Base-by-base conservation (phyloP, 192 early-diverging fungal genomes). In the Backusella sp. region DNA sequence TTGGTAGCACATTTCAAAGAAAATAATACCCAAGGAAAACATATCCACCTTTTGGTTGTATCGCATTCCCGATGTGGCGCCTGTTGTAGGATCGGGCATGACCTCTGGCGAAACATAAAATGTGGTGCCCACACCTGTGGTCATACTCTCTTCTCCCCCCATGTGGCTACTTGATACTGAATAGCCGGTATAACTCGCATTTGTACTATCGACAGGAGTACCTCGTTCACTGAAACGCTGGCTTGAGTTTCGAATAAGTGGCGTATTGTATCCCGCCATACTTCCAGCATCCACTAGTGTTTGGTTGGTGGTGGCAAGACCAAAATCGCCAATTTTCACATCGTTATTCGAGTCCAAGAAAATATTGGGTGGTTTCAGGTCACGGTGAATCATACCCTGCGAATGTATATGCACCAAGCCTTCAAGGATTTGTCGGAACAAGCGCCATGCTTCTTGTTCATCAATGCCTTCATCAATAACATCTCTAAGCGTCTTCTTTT, bases 381-480 rank as follows among this genome's bases (percentile, higher is more conserved):
- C 97, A 12, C 97, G 88, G 82, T 94, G 93, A 49, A 95, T 94
- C 83, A 96, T 95, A 15, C 92, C 93, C 77, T 93, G 90, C 8
- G 90, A 87, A 84, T 98, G 96, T 67, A 98, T 92, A 73, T 98
- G 93, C 15, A 91, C 91, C 39, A 98, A 78, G 0, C 95, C 97
- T 74, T 98, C 97, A 66, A 98, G 80, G 14, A 98, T 92, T 83
- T 98, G 97, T 5, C 93, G 84, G 70, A 98, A 95, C 30, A 96
- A 73, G 11, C 92, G 84, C 97, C 82, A 98, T 11, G 86, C 82
- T 77, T 94, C 92, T 59, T 96, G 89, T 32, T 92, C 89, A 65
- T 92, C 90, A 14, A 98, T 69, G 0, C 92, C 92, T 74, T 88
- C 87, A 37, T 93, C 90, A 72, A 98, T 93, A 26, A 95, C 75